A percentile compares a stretch with the other conserved stretches of the same genome.
Conservation (phyloP, 768 basidiomycete genomes). For the Suillus hirtellus region DNA sequence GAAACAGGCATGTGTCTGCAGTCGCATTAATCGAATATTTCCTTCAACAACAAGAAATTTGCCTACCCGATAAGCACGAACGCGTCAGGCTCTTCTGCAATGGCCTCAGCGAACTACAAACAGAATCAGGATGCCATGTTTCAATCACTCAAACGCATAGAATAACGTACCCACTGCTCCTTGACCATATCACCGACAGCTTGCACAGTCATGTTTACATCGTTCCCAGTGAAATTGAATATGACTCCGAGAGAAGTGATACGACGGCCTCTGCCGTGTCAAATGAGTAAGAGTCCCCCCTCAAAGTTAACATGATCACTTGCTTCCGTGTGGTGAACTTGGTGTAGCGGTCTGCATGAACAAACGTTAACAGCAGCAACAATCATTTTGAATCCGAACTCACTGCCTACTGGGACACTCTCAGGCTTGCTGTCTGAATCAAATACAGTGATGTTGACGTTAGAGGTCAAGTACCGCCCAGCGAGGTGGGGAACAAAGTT, state of each 20-base stretch:
- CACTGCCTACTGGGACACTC: slow-evolving; percentile 48
- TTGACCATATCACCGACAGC: slow-evolving; percentile 72
- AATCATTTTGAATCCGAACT: slow-evolving; percentile 13
- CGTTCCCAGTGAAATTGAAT: slow-evolving; percentile 74
- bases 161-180: slow-evolving; percentile 63
- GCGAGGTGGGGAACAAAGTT: slow-evolving; percentile 67
- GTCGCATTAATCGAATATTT: neutral
- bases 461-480: slow-evolving; percentile 80
- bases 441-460: slow-evolving; percentile 78
- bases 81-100: slow-evolving; percentile 77
- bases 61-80: slow-evolving; percentile 71
- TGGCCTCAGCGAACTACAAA: slow-evolving; percentile 71
- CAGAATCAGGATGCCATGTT: neutral
- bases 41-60: neutral
- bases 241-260: slow-evolving; percentile 83
- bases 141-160: no score
- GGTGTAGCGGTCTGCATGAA: slow-evolving; percentile 50
- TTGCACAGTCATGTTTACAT: slow-evolving; percentile 72
- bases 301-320: slow-evolving; percentile 18
- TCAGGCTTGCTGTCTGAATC: slow-evolving; percentile 37
- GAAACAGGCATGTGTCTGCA: slow-evolving; percentile 83
- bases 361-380: slow-evolving; percentile 28
- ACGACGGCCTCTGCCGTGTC: slow-evolving; percentile 50
- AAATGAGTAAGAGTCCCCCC: neutral
- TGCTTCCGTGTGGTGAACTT: slow-evolving; percentile 79